Base-by-base conservation (phyloP, 306 rosid genomes). In the Hippophae tibetana region DNA sequence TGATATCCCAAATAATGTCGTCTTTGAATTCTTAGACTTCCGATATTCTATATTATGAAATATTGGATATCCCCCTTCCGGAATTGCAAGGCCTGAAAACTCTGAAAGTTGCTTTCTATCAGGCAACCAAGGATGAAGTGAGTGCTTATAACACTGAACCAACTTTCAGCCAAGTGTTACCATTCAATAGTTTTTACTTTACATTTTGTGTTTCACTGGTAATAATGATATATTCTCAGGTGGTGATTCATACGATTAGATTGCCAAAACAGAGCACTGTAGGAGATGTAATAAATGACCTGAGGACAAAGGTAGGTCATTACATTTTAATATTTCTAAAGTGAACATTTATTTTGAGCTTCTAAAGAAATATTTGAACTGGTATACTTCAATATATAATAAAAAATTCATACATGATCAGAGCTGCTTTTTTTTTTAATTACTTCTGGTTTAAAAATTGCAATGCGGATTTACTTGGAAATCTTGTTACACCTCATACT, bases 61-160 rank as follows among this genome's bases (percentile, higher is more conserved):
- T 84, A 18, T 63, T 87, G 81, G 95, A 87, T 67, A 85, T 89
- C 56, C 95, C 97, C 64, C 89, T 85, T 12, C 96, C 95, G 31
- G 94, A 89, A 74, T 66, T 85, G 60, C 86, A 89, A 72, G 78
- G 97, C 66, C 72, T 83, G 26, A 89, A 89, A 63, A 79, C 82
- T 56, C 82, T 89, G 60, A 89, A 83, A 76, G 84, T 89, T 77
- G 89, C 94, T 63, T 79, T 81, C 72, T 90, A 85, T 77, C 86
- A 79, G 58, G 78, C 94, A 43, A 76, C 80, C 52, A 89, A 83
- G 73, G 97, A 83, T 75, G 97, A 89, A 78, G 97, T 89, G 5
- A 31, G 38, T 31, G 38, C 38, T 31, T 4, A 31, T 31, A 31
- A 31, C 23, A 31, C 38, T 31, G 38, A 31, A 31, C 38, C 38